A percentile compares a stretch with the other conserved stretches of the same genome.
Evolutionary conservation across 2,329 filamentous ascomycete genomes (phyloP).

Genomic region (Whalleya microplaca): DNA sequence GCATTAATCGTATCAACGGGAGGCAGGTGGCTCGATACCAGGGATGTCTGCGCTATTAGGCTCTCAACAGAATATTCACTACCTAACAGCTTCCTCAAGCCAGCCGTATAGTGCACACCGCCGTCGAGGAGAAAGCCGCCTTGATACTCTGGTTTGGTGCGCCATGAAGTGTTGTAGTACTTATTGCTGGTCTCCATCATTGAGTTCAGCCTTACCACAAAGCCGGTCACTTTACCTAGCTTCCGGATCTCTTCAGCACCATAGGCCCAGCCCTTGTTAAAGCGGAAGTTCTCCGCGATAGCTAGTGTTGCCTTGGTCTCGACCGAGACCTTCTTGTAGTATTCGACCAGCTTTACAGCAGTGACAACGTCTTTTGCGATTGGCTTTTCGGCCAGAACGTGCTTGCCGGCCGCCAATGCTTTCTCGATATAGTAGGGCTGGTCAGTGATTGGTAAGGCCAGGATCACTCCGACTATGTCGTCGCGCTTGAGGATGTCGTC

Average conservation of each 20-base stretch:
- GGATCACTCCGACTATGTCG: conserved; percentile 49
- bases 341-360: conserved; percentile 45
- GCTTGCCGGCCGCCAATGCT: conserved; percentile 67
- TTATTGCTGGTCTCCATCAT: conserved; percentile 44
- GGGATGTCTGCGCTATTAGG: conserved; percentile 58
- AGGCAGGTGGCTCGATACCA: conserved; percentile 59
- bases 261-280: conserved; percentile 57
- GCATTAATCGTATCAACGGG: conserved; percentile 71
- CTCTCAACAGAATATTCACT: conserved; percentile 47
- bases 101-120: conserved; percentile 74
- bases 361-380: conserved; percentile 61
- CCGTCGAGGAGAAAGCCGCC: conserved; percentile 78
- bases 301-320: conserved; percentile 50
- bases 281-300: conserved; percentile 77
- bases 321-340: conserved; percentile 36
- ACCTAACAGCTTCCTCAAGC: conserved; percentile 61
- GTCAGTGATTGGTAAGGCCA: conserved; percentile 59
- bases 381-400: conserved; percentile 73
- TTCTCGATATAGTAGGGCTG: conserved; percentile 63
- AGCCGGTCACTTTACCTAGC: conserved; percentile 59
- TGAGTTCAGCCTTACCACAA: conserved; percentile 46
- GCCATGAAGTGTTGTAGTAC: conserved; percentile 62
- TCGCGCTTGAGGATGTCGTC: conserved; percentile 49
- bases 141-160: conserved; percentile 70
- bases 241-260: conserved; percentile 53